Conservation (phyloP, 441 rosid species). For the Corymbia calophylla region DNA sequence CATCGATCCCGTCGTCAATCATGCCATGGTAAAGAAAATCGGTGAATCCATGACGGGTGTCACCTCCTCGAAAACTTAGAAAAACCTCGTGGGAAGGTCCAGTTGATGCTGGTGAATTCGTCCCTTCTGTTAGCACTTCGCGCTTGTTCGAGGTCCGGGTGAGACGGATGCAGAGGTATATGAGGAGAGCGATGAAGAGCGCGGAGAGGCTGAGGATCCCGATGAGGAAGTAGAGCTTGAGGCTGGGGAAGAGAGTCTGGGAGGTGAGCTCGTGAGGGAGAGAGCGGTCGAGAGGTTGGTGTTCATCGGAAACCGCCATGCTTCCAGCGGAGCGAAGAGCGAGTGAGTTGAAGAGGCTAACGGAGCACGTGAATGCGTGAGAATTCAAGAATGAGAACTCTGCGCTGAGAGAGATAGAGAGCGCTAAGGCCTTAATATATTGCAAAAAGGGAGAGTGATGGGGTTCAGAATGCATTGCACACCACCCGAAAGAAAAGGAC, state of each 20-base stretch:
- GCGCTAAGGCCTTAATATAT: not conserved
- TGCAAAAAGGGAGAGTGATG: too few species aligned
- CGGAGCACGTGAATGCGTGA: not conserved
- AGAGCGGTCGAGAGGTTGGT: not conserved
- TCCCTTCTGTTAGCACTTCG: not conserved
- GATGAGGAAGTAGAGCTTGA: too few species aligned
- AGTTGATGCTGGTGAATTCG: not conserved
- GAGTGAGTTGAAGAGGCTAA: not conserved
- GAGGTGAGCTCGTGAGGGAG: too few species aligned
- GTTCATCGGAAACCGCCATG: not conserved
- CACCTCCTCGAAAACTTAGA: rapidly evolving
- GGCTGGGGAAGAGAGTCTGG: too few species aligned
- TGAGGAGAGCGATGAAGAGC: too few species aligned
- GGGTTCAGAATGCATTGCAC: too few species aligned
- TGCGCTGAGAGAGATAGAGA: not conserved
- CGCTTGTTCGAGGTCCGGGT: not conserved
- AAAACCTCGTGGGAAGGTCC: not conserved
- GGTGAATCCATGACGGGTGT: not conserved
- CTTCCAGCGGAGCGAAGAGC: not conserved
- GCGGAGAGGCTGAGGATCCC: too few species aligned
- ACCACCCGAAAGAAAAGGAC: too few species aligned
- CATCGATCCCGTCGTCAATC: rapidly evolving
- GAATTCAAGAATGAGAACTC: not conserved
- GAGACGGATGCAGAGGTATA: too few species aligned
- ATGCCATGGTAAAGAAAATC: not conserved